Base-by-base conservation (phyloP, 306 rosid species). In the Pueraria montana region DNA sequence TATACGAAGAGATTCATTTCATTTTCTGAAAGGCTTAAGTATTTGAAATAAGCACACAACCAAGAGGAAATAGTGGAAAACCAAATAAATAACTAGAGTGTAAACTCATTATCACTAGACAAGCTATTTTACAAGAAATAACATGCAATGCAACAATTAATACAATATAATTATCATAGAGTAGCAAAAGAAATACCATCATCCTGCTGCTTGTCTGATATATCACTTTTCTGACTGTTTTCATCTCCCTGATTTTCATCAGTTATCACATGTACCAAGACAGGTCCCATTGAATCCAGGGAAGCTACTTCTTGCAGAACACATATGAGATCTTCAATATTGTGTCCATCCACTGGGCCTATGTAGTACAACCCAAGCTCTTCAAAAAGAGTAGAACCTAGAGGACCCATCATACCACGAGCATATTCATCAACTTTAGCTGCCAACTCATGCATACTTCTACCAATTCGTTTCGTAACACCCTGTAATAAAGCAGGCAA, bases 371-470 rank as follows among this genome's bases (percentile, higher is more conserved):
- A 80, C 58, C 99, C 99, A 79, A 95, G 99, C 89, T 95, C 97
- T 83, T 95, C 99, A 84, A 95, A 95, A 80, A 95, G 98, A 79
- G 99, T 95, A 83, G 97, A 83, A 73, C 98, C 98, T 2, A 40
- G 83, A 24, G 98, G 99, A 78, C 99, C 99, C 34, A 95, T 87
- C 98, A 95, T 91, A 82, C 99, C 99, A 46, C 99, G 98, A 14
- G 98, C 97, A 89, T 86, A 95, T 89, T 95, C 98, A 61, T 95
- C 99, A 72, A 95, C 98, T 91, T 95, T 95, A 42, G 99, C 99
- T 38, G 99, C 99, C 89, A 84, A 89, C 87, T 93, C 98, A 83
- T 95, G 98, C 96, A 93, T 91, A 16, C 98, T 92, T 56, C 81
- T 50, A 78, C 99, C 99, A 59, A 95, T 90, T 84, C 92, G 91